Base-by-base conservation (phyloP, 2,329 filamentous ascomycete genomes). In the Fusarium continuum region DNA sequence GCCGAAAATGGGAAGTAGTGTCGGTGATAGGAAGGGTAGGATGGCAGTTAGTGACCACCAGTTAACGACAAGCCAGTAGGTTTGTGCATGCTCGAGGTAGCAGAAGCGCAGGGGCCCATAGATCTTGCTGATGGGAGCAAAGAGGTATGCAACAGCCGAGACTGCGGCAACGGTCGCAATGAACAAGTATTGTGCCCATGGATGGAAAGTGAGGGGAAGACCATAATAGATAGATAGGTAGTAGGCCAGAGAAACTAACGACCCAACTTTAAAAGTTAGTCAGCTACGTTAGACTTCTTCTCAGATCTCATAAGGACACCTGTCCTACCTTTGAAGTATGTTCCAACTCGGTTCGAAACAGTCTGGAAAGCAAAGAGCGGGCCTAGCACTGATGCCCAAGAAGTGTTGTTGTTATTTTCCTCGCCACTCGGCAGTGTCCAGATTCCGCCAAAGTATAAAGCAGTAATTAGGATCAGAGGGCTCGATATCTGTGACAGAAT, bases 51-150 rank as follows among this genome's bases (percentile, higher is more conserved):
- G 25, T 0, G 61, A 64, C 61, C 61, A 65, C 61, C 61, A 64
- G 10, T 64, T 65, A 2, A 65, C 29, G 0, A 64, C 39, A 0
- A 65, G 40, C 61, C 61, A 64, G 13, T 64, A 64, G 8, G 61
- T 64, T 10, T 64, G 61, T 1, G 61, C 40, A 11, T 64, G 61
- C 13, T 64, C 61, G 5, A 64, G 55, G 13, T 64, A 64, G 11
- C 61, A 64, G 20, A 64, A 64, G 2, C 61, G 61, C 5, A 64
- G 61, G 2, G 61, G 61, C 0, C 61, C 61, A 5, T 48, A 65
- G 0, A 64, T 46, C 20, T 64, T 64, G 3, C 44, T 32, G 2
- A 65, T 54, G 0, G 61, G 61, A 0, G 61, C 61, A 3, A 64
- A 64, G 0, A 64, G 55, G 3, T 64, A 64, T 3, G 45, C 31